Base-by-base conservation (phyloP, 805 yeast species). In the Hanseniaspora singularis region DNA sequence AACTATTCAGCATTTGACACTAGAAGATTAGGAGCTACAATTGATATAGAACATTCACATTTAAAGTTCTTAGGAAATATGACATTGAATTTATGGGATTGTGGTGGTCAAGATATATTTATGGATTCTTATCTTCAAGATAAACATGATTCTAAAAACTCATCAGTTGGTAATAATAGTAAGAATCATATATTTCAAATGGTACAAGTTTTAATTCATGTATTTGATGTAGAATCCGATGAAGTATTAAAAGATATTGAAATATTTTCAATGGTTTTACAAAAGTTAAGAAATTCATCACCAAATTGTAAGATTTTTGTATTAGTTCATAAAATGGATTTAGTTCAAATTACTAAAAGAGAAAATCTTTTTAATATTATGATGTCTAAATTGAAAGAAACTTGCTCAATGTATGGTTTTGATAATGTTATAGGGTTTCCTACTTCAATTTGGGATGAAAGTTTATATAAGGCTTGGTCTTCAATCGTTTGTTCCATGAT, bases 21-120 rank as follows among this genome's bases (percentile, higher is more conserved):
- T 2, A 72, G 97, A 52, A 71, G 97, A 49, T 65, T 92, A 12
- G 97, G 97, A 1, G 97, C 98, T 10, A 92, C 98, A 0, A 88
- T 92, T 49, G 98, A 92, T 59, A 96, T 92, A n/a, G 98, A 92
- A 59, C 96, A 92, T 59, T 86, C 96, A 2, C 95, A 89, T 64
- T 66, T 92, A 48, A 69, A 97, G 42, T 88, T 92, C 57, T 68
- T 92, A 50, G 96, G 96, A 1, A 88, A 89, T 60, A 86, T 92
- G 94, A 87, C 96, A 1, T 68, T 92, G 38, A 89, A 89, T 57
- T 67, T 92, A 19, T 88, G 97, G 97, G 98, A 92, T 63, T 92
- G 98, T 65, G 98, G 97, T 57, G 95, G 95, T 3, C 98, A 92
- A 61, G 96, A 92, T 62, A 86, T 82, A 2, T 92, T 88, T 54